Evolutionary conservation across 495 filamentous ascomycete species (phyloP).

Genomic region (Xylaria scruposa): DNA sequence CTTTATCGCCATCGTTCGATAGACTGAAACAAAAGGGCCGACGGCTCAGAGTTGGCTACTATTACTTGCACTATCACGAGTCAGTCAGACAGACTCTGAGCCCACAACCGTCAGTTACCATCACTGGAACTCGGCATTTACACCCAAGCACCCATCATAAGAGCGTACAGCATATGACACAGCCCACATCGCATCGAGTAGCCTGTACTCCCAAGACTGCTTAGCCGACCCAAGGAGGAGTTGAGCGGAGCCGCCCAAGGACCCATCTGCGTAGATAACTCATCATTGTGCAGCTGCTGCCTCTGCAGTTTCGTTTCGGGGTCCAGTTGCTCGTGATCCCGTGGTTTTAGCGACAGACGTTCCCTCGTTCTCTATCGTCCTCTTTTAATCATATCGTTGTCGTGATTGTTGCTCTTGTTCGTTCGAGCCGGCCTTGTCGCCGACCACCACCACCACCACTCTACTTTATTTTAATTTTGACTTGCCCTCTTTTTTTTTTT

Average conservation of each 20-base stretch:
- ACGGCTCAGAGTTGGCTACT: not conserved
- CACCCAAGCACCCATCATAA: not conserved
- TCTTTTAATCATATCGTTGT: not conserved
- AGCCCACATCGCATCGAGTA: not conserved
- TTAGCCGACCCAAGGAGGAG: constrained; percentile 11
- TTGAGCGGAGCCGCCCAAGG: constrained; percentile 8
- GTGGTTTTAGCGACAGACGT: not conserved
- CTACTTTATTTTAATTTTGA: not conserved
- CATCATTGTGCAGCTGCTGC: constrained; percentile 20
- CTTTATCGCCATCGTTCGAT: not conserved
- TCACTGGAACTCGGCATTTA: constrained; percentile 3
- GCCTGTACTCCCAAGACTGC: constrained; percentile 14
- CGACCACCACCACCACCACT: not conserved
- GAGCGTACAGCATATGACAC: not conserved
- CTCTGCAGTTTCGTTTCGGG: not conserved
- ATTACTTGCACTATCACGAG: constrained; percentile 9
- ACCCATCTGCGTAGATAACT: constrained; percentile 19
- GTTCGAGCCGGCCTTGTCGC: not conserved
- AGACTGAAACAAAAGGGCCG: constrained; percentile 3
- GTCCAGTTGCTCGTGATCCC: constrained; percentile 3
- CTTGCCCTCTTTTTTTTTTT: not conserved
- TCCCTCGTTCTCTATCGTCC: not conserved
- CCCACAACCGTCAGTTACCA: not conserved
- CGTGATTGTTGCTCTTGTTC: not conserved
- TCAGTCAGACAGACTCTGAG: constrained; percentile 2